Percentiles rank a stretch among this genome's conserved stretches.
phyloP scores from a whole-genome alignment of 108 stramenopile species.

The Skeletonema menzelii region DNA sequence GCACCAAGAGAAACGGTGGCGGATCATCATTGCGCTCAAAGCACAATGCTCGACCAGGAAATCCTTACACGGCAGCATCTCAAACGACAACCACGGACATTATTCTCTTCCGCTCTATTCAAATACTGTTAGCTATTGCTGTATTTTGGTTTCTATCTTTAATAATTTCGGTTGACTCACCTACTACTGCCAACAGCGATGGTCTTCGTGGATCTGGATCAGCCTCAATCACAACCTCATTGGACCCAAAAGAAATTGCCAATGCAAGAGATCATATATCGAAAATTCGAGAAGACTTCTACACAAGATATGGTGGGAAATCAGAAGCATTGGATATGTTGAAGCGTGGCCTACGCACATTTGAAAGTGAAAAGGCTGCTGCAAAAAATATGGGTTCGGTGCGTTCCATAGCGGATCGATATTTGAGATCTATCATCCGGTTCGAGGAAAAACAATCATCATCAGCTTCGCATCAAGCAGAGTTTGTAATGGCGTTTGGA shows the following conservation, averaged over 20 bases:
- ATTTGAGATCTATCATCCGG: constrained; percentile 13
- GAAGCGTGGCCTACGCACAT: constrained; percentile 27
- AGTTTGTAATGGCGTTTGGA: constrained; percentile 63
- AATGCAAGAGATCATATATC: constrained; percentile 14
- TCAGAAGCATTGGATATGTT: constrained; percentile 32
- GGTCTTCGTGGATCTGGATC: constrained; percentile 6
- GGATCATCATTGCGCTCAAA: constrained; percentile 3
- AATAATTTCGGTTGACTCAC: constrained; percentile 3
- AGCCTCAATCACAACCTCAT: not conserved
- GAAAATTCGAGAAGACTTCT: constrained; percentile 30
- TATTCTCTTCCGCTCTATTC: constrained; percentile 3
- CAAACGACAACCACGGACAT: constrained; percentile 2
- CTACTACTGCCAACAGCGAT: not conserved
- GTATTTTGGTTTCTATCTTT: constrained; percentile 16
- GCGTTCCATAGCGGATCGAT: constrained; percentile 23
- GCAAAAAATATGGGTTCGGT: not conserved
- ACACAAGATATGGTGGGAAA: constrained; percentile 43
- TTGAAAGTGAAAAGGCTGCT: constrained; percentile 12
- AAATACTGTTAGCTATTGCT: not conserved
- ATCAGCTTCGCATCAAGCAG: constrained; percentile 9
- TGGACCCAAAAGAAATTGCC: constrained; percentile 8
- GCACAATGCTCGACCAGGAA: not conserved
- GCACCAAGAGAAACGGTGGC: not conserved
- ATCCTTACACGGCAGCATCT: constrained; percentile 17
- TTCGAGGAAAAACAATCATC: constrained; percentile 20